Percentiles rank a stretch among this genome's conserved stretches.
Conservation (phyloP, 208 protist genomes). For the Leishmania gerbilli region DNA sequence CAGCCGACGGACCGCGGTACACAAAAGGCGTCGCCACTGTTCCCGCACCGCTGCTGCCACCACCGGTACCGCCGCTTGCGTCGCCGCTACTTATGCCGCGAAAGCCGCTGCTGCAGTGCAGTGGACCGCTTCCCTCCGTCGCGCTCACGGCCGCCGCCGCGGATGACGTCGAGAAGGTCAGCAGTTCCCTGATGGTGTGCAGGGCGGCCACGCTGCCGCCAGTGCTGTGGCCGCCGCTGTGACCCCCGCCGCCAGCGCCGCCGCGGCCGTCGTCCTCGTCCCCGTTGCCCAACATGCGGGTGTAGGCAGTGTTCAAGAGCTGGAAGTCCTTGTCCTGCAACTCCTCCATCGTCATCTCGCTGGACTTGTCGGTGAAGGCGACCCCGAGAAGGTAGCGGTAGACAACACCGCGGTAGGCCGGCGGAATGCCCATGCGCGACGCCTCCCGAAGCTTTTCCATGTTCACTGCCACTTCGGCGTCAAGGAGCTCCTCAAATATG, state of each 20-base stretch:
- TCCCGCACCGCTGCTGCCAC: conserved; percentile 2
- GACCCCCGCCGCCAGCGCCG: conserved; percentile 9
- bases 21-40: conserved; percentile 18
- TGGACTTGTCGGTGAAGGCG: conserved; percentile 74
- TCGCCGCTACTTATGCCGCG: conserved; percentile 9
- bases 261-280: conserved; percentile 29
- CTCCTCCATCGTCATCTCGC: conserved; percentile 85
- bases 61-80: not conserved
- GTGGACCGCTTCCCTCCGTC: conserved; percentile 8
- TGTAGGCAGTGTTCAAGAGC: conserved; percentile 45
- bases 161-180: conserved; percentile 22
- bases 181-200: conserved; percentile 21
- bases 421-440: conserved; percentile 69
- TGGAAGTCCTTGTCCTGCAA: conserved; percentile 85
- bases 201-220: conserved; percentile 9
- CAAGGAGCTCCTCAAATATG: conserved; percentile 83
- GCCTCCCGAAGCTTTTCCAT: conserved; percentile 76
- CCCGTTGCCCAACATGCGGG: conserved; percentile 31
- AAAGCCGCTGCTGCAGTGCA: conserved; percentile 12
- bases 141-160: conserved; percentile 10
- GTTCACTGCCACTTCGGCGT: conserved; percentile 76
- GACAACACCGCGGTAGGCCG: conserved; percentile 64
- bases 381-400: conserved; percentile 87
- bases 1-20: conserved; percentile 22
- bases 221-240: conserved; percentile 6